These are phyloP conservation scores for Centaurea solstitialis DNA, from an alignment of 129 eudicot species.

Conservation along the genomic window DNA sequence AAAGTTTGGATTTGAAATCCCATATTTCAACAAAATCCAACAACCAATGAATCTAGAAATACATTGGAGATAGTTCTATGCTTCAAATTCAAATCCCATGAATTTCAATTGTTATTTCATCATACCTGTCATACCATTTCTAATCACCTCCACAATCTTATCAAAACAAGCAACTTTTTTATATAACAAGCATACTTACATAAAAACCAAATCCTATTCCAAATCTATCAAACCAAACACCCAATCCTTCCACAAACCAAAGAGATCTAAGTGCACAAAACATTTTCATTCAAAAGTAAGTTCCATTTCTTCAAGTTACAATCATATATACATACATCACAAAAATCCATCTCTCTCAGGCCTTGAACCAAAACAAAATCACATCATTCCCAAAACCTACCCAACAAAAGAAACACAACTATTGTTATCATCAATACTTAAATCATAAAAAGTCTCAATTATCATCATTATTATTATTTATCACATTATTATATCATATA, in stretches of 20 bases:
- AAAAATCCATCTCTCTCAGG: slow-evolving; percentile 23
- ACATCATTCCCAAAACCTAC: slow-evolving; percentile 19
- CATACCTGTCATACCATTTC: too few species aligned
- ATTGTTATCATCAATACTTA: background rate
- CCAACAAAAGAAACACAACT: slow-evolving; percentile 18
- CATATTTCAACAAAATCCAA: background rate
- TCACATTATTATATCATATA: background rate
- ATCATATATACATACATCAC: slow-evolving; percentile 25
- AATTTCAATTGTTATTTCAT: background rate
- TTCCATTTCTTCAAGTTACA: slow-evolving; percentile 33
- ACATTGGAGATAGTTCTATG: too few species aligned
- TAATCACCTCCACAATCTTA: too few species aligned
- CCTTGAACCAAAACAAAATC: slow-evolving; percentile 17
- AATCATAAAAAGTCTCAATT: background rate
- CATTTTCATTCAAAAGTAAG: slow-evolving; percentile 9
- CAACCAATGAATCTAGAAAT: background rate
- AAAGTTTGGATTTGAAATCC: background rate
- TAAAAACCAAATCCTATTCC: background rate
- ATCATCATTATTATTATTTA: background rate
- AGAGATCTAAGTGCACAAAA: too few species aligned
- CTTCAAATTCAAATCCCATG: background rate
- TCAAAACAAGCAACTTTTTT: background rate
- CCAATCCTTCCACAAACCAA: too few species aligned
- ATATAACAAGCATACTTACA: too few species aligned
- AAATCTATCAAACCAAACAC: too few species aligned